Evolutionary conservation across 2,329 filamentous ascomycete species (phyloP), one percentile per base, ranked within the genome.

Genomic region (Pseudogymnoascus sp.): DNA sequence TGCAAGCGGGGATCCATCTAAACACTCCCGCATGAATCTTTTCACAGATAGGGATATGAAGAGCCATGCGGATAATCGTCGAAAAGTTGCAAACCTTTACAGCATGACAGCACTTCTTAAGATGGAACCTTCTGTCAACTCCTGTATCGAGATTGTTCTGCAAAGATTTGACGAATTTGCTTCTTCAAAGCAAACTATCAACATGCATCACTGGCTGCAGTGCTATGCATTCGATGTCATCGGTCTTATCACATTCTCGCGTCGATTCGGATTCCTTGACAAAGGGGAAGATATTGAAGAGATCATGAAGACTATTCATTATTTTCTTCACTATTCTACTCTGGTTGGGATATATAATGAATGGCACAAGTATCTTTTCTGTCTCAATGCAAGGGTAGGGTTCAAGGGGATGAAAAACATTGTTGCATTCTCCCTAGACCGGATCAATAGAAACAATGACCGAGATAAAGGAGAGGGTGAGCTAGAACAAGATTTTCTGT

Each of bases 191-290:
- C n/a, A 71, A 4, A 62, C 65, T 0, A 65, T 82, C 6, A 75
- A 83, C 66, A 68, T 79, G 63, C 68, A 65, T 4, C 70, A 75
- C 48, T 78, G 77, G 75, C 70, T 80, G 54, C 78, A 80, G 63
- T 79, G 72, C 64, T 80, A 76, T 62, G 78, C 77, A 0, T 79
- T 79, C 36, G 78, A 82, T 60, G 79, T 81, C 1, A 81, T 83
- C 25, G 79, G 79, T 0, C 73, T 78, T 39, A 79, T 83, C 13
- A 81, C 79, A 0, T 75, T 76, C 34, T 74, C 68, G 31, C 70
- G 68, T 4, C 66, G 68, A 0, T 72, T 76, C 67, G 79, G 79
- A 0, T 80, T 81, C 62, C 71, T 82, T 0, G 75, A 80, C 16
- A 51, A 67, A 4, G 79, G 78, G 0, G 70, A 77, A 3, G 80